Evolutionary conservation across 1,284 basidiomycete species (phyloP).

Genomic region (Leccinum fallax): DNA sequence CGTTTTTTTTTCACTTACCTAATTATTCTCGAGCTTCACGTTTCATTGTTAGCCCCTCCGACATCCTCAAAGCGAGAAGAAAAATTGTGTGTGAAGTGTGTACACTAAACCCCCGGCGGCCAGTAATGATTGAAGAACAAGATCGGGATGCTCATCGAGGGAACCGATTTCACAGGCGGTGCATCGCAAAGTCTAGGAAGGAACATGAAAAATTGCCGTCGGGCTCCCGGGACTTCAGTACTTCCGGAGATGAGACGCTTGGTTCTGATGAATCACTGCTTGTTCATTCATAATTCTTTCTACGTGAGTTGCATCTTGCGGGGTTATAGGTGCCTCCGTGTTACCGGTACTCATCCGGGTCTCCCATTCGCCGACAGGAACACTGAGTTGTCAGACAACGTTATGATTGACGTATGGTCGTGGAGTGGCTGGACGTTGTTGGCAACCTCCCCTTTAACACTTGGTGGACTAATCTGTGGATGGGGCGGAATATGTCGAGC

Average conservation of each 20-base stretch:
- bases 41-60: conserved; percentile 41
- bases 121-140: conserved; percentile 74
- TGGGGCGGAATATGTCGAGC: conserved; percentile 1
- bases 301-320: conserved; percentile 13
- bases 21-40: conserved; percentile 8
- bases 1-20: conserved; percentile 28
- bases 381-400: conserved; percentile 1
- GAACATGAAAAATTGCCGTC: conserved; percentile 2
- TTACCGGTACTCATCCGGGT: neutral
- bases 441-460: neutral
- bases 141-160: conserved; percentile 68
- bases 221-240: neutral
- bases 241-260: conserved; percentile 1
- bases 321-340: neutral
- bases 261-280: conserved; percentile 3
- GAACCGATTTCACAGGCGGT: conserved; percentile 59
- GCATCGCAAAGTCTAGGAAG: conserved; percentile 20
- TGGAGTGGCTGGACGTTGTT: neutral
- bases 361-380: neutral
- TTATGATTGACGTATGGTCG: conserved; percentile 13
- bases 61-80: conserved; percentile 57
- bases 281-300: conserved; percentile 12
- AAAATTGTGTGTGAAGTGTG: conserved; percentile 72
- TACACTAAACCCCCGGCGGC: conserved; percentile 60
- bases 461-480: neutral